These are phyloP conservation scores for Luvunga scandens DNA, from an alignment of 345 rosid genomes.

Conservation along the genomic window DNA sequence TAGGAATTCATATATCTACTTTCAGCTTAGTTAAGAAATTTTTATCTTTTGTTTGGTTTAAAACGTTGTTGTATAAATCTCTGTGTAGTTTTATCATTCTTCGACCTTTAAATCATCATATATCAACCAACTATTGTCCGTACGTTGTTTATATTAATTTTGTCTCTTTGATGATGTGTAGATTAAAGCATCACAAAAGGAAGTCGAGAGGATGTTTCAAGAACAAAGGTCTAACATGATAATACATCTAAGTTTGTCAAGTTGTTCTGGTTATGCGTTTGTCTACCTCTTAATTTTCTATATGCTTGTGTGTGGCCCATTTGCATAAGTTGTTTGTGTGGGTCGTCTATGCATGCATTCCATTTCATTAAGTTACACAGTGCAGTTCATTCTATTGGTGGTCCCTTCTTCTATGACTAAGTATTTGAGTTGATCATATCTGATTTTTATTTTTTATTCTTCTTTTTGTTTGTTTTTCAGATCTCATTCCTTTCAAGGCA, in stretches of 20 bases:
- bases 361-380: not conserved
- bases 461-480: constrained; percentile 26
- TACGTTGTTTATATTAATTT: not conserved
- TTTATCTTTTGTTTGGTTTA: constrained; percentile 3
- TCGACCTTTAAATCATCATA: not conserved
- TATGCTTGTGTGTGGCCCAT: not conserved
- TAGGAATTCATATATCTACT: not conserved
- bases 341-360: not conserved
- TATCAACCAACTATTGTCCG: not conserved
- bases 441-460: not conserved
- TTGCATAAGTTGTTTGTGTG: not conserved
- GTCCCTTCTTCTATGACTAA: too few species aligned
- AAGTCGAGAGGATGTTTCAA: constrained; percentile 65
- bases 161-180: constrained; percentile 22
- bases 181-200: constrained; percentile 77
- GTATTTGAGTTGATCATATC: too few species aligned
- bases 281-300: not conserved
- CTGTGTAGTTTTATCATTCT: not conserved
- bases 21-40: not conserved
- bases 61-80: not conserved
- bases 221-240: constrained; percentile 60
- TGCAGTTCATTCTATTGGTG: not conserved
- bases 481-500: constrained; percentile 75
- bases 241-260: not conserved
- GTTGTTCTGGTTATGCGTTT: not conserved